Conservation (phyloP, 2,329 filamentous ascomycete genomes). For the Beauveria brongniartii region DNA sequence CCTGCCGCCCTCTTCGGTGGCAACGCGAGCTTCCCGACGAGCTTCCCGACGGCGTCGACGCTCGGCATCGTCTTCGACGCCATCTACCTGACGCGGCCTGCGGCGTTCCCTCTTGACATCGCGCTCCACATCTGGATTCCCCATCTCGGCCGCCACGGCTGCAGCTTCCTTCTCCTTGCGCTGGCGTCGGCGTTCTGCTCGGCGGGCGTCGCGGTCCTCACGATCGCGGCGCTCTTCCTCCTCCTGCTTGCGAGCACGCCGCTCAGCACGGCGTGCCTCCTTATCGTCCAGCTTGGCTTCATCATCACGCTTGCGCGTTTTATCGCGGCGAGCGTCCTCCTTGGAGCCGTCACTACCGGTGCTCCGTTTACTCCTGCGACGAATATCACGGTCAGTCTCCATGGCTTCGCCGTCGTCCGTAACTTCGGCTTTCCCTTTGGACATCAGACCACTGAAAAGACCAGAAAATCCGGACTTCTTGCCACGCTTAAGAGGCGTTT, state of each 20-base stretch:
- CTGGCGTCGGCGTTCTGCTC: conserved; percentile 41
- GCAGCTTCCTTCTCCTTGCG: conserved; percentile 41
- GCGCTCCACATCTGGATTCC: conserved; percentile 37
- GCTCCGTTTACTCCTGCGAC: conserved; percentile 50
- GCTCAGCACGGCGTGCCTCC: conserved; percentile 48
- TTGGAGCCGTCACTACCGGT: conserved; percentile 47
- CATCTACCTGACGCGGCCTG: conserved; percentile 36
- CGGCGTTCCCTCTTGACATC: conserved; percentile 42
- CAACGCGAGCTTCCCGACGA: conserved; percentile 34
- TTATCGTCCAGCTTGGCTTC: conserved; percentile 40
- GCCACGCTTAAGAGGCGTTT: conserved; percentile 26
- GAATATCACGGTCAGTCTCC: conserved; percentile 53
- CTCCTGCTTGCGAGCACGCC: conserved; percentile 40
- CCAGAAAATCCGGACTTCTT: conserved; percentile 49
- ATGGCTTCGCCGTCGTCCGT: conserved; percentile 40
- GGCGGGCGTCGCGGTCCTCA: conserved; percentile 41
- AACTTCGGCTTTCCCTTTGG: conserved; percentile 38
- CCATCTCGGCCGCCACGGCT: conserved; percentile 32
- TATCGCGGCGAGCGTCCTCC: conserved; percentile 36
- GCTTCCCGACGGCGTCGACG: conserved; percentile 42
- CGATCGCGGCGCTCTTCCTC: conserved; percentile 40
- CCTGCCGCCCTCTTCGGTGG: conserved; percentile 29
- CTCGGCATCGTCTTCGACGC: conserved; percentile 41
- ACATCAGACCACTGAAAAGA: conserved; percentile 53
- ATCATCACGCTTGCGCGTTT: conserved; percentile 13